Percentiles rank a stretch among this genome's conserved stretches.
Evolutionary conservation across 2,329 filamentous ascomycete species (phyloP).

Genomic region (Claviceps quebecensis): DNA sequence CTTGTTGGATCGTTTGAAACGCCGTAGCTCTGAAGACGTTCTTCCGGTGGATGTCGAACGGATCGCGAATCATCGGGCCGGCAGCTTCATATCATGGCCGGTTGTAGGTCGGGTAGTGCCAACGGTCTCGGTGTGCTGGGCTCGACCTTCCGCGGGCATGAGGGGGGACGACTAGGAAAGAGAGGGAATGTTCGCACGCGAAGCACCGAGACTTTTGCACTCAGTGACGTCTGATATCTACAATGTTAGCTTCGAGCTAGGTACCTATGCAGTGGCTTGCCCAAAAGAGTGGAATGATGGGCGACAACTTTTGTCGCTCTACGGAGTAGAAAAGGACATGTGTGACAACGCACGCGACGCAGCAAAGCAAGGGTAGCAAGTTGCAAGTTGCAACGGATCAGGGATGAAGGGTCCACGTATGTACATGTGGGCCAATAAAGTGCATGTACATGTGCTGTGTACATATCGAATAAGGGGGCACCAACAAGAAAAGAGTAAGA

Average conservation of each 20-base stretch:
- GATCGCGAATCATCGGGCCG: conserved; percentile 27
- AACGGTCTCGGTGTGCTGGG: neutral
- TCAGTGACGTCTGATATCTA: neutral
- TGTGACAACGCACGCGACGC: neutral
- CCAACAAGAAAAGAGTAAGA: too few relatives aligned
- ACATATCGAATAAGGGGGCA: too few relatives aligned
- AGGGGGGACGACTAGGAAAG: conserved; percentile 13
- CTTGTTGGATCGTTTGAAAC: conserved; percentile 27
- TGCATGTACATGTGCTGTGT: too few relatives aligned
- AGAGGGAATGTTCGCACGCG: conserved; percentile 23
- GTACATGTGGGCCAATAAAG: too few relatives aligned
- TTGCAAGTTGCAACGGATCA: too few relatives aligned
- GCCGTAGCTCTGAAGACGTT: conserved; percentile 36
- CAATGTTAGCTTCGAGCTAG: neutral
- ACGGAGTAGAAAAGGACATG: neutral
- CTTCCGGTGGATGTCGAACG: conserved; percentile 28
- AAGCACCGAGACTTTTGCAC: neutral
- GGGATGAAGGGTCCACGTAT: too few relatives aligned
- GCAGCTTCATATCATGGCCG: conserved; percentile 15
- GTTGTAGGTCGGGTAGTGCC: neutral
- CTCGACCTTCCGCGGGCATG: neutral
- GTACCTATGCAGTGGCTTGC: neutral
- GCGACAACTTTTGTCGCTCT: neutral
- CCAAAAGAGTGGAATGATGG: neutral
- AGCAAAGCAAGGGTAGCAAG: neutral